Percentiles rank a stretch among this genome's conserved stretches.
phyloP scores from a whole-genome alignment of 2,329 filamentous ascomycete species.

The Penicillium oxalicum region DNA sequence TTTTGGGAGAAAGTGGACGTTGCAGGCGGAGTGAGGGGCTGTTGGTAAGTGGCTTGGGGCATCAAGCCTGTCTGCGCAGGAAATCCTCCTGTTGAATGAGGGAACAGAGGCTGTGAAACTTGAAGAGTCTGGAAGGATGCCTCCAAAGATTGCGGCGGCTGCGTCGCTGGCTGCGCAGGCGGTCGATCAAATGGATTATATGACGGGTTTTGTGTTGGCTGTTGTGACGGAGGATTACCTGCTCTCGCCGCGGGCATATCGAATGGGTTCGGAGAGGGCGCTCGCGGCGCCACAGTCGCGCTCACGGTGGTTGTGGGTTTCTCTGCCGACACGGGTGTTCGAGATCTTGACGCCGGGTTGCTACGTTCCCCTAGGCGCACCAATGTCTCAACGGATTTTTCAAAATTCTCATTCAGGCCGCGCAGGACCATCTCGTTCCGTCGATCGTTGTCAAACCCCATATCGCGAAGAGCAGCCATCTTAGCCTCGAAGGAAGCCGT shows the following conservation, averaged over 20 bases:
- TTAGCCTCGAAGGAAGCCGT: constrained; percentile 61
- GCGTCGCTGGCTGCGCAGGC: constrained; percentile 18
- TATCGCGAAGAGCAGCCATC: constrained; percentile 69
- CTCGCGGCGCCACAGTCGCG: constrained; percentile 38
- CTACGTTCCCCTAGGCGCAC: constrained; percentile 70
- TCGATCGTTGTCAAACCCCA: constrained; percentile 84
- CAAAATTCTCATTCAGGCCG: constrained; percentile 75
- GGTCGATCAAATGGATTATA: constrained; percentile 65
- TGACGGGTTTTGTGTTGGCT: constrained; percentile 22
- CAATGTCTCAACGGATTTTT: constrained; percentile 78
- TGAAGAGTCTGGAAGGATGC: constrained; percentile 72
- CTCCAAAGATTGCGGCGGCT: constrained; percentile 45
- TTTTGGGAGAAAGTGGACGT: constrained; percentile 32
- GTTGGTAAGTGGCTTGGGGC: constrained; percentile 37
- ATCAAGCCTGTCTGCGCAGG: constrained; percentile 37
- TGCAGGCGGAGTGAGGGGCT: constrained; percentile 41
- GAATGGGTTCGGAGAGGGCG: constrained; percentile 59
- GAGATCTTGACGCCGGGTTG: constrained; percentile 47
- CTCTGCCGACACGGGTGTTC: constrained; percentile 46
- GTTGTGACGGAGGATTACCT: constrained; percentile 28
- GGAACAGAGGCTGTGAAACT: constrained; percentile 64
- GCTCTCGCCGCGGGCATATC: constrained; percentile 45
- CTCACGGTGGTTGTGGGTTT: constrained; percentile 17
- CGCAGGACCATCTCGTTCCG: constrained; percentile 77
- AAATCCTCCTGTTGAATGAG: constrained; percentile 66